Evolutionary conservation across 2,329 filamentous ascomycete genomes (phyloP).

Genomic region (Cytospora chrysosperma): DNA sequence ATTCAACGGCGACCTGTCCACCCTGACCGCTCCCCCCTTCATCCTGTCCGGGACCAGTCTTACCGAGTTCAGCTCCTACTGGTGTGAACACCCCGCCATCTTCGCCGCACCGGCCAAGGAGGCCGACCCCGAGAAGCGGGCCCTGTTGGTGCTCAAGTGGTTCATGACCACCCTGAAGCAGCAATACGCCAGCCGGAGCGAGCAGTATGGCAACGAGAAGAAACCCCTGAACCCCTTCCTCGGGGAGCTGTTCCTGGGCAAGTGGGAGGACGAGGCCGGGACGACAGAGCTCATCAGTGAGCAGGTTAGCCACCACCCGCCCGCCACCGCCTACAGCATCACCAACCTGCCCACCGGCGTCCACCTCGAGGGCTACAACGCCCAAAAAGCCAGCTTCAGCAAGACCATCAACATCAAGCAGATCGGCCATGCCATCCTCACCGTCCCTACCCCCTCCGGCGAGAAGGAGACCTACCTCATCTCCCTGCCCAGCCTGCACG

Average conservation of each 20-base stretch:
- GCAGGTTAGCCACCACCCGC: conserved; percentile 94
- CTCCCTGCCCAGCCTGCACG: conserved; percentile 86
- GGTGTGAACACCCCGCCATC: conserved; percentile 74
- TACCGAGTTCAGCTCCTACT: conserved; percentile 80
- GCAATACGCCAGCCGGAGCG: conserved; percentile 73
- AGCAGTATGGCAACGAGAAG: conserved; percentile 86
- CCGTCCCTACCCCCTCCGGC: conserved; percentile 56
- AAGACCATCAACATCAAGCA: conserved; percentile 94
- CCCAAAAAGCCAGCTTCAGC: conserved; percentile 92
- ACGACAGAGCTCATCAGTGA: conserved; percentile 86
- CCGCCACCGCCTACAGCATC: conserved; percentile 91
- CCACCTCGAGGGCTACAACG: conserved; percentile 83
- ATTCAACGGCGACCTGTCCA: conserved; percentile 79
- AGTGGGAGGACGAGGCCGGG: conserved; percentile 81
- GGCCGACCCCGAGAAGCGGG: conserved; percentile 75
- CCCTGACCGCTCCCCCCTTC: conserved; percentile 77
- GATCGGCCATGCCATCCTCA: conserved; percentile 83
- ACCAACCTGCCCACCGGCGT: conserved; percentile 83
- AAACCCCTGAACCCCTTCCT: conserved; percentile 97
- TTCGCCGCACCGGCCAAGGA: conserved; percentile 82
- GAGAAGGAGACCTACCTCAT: conserved; percentile 77
- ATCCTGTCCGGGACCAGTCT: conserved; percentile 77
- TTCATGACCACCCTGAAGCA: conserved; percentile 92
- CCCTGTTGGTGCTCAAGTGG: conserved; percentile 90
- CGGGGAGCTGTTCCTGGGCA: conserved; percentile 89